phyloP scores from a whole-genome alignment of 805 yeast species.

The Metschnikowia lachancei region DNA sequence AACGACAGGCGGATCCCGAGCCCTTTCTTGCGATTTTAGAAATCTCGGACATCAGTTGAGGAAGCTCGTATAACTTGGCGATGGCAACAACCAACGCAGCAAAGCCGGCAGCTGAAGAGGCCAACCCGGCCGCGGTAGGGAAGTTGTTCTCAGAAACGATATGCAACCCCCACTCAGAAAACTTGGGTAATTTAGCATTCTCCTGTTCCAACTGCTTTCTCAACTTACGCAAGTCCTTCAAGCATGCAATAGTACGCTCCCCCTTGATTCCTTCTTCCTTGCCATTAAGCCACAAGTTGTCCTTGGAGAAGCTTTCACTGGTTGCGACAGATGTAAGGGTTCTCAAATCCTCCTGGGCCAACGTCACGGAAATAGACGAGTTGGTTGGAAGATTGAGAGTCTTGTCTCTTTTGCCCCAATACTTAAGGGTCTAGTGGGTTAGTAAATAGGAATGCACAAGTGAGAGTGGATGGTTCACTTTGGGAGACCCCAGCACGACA shows the following conservation, averaged over 20 bases:
- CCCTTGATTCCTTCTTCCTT: conserved; percentile 65
- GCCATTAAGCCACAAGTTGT: conserved; percentile 86
- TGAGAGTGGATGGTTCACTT: neutral
- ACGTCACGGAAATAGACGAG: conserved; percentile 91
- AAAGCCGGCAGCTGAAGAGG: conserved; percentile 97
- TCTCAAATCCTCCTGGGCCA: conserved; percentile 85
- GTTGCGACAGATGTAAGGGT: conserved; percentile 89
- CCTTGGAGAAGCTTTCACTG: conserved; percentile 52
- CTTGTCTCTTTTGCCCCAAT: conserved; percentile 98
- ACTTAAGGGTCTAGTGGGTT: conserved; percentile 68
- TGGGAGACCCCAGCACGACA: neutral
- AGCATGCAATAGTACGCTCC: conserved; percentile 66
- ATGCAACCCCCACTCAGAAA: conserved; percentile 65
- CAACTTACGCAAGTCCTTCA: conserved; percentile 67
- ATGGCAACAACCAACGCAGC: conserved; percentile 93
- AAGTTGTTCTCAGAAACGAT: conserved; percentile 93
- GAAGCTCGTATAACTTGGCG: conserved; percentile 78
- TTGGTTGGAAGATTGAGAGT: conserved; percentile 90
- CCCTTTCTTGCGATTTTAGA: conserved; percentile 97
- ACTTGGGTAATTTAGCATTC: conserved; percentile 55
- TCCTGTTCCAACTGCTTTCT: conserved; percentile 58
- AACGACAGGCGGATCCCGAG: conserved; percentile 97
- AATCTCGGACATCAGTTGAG: conserved; percentile 80
- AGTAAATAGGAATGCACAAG: neutral
- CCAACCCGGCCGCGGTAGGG: conserved; percentile 99